phyloP scores from a whole-genome alignment of 2,329 filamentous ascomycete species.

The Xylaria digitata region DNA sequence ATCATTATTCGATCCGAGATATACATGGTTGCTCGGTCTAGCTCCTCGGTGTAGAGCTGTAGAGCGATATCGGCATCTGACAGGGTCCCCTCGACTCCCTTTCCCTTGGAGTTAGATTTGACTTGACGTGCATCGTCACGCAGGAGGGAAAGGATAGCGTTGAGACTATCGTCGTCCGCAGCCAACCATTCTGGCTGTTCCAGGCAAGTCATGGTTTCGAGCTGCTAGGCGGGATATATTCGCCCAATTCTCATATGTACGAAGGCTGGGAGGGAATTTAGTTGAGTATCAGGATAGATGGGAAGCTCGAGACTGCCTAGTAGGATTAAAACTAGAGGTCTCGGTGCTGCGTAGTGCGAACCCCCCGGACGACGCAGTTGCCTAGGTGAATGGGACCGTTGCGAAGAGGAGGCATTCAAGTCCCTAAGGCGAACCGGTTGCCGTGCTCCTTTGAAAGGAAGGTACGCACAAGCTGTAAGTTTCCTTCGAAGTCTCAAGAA shows the following conservation, averaged over 20 bases:
- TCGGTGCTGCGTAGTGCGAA: neutral
- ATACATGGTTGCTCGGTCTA: slow-evolving; percentile 30
- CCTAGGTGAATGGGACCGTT: neutral
- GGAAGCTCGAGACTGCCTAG: neutral
- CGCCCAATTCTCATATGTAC: neutral
- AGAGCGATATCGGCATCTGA: slow-evolving; percentile 41
- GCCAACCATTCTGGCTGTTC: slow-evolving; percentile 19
- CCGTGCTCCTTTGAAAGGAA: neutral
- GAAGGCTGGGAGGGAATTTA: neutral
- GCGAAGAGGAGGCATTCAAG: slow-evolving; percentile 1
- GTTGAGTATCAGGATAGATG: neutral
- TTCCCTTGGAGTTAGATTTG: slow-evolving; percentile 37
- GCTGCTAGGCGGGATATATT: neutral
- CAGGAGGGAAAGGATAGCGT: slow-evolving; percentile 26
- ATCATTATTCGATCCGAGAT: slow-evolving; percentile 41
- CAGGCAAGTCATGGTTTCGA: slow-evolving; percentile 9
- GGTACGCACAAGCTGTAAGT: neutral
- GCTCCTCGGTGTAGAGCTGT: slow-evolving; percentile 38
- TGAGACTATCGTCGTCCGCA: slow-evolving; percentile 28
- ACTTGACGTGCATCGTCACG: slow-evolving; percentile 16
- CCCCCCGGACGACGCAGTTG: neutral
- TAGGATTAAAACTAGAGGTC: no score
- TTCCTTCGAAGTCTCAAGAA: neutral
- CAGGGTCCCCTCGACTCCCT: slow-evolving; percentile 33
- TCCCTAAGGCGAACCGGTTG: neutral